A percentile compares a stretch with the other conserved stretches of the same genome.
Evolutionary conservation across 2,329 filamentous ascomycete genomes (phyloP).

Genomic region (Aspergillus ruber): DNA sequence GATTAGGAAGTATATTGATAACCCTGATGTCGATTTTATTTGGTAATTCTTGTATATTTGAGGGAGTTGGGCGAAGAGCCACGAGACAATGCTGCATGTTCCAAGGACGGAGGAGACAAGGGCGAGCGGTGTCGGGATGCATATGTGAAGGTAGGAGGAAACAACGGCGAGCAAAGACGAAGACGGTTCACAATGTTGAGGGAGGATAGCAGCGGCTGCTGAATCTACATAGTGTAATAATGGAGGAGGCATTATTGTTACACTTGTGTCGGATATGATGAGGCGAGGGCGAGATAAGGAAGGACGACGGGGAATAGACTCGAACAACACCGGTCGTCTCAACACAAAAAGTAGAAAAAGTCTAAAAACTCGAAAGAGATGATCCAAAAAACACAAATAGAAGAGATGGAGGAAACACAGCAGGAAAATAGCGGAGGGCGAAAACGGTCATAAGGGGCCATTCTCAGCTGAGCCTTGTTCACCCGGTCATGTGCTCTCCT

Average conservation of each 20-base stretch:
- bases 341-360: not conserved
- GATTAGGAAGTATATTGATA: conserved; percentile 59
- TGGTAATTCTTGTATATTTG: conserved; percentile 65
- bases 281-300: not conserved
- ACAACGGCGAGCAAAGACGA: conserved; percentile 51
- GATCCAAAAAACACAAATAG: not conserved
- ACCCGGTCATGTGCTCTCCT: not conserved
- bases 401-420: not conserved
- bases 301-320: not conserved
- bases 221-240: conserved; percentile 20
- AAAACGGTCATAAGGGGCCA: not conserved
- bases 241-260: conserved; percentile 27
- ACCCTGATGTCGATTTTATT: conserved; percentile 57
- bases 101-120: conserved; percentile 57
- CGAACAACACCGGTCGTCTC: not conserved
- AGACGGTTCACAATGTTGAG: conserved; percentile 55
- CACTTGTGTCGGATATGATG: not conserved
- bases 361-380: too few relatives aligned
- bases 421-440: not conserved
- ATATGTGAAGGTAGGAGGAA: conserved; percentile 55
- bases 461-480: not conserved
- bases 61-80: conserved; percentile 63
- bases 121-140: conserved; percentile 58
- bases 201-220: conserved; percentile 34
- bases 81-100: conserved; percentile 57